Conservation (phyloP, 768 basidiomycete genomes). For the Suillus decipiens region DNA sequence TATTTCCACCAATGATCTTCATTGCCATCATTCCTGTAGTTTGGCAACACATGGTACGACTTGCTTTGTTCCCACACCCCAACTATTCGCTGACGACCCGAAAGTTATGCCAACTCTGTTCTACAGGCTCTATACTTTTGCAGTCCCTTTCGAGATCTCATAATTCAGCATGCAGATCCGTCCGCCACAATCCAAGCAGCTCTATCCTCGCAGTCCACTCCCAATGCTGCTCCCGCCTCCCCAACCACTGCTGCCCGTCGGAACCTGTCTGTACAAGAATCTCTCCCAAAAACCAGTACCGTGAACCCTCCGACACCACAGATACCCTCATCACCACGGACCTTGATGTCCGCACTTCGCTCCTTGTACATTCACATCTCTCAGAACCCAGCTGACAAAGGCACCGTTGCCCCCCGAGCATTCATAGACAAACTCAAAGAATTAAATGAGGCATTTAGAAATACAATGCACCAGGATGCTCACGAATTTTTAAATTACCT, state of each 20-base stretch:
- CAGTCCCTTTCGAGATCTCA: slow-evolving; percentile 86
- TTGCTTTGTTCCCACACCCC: slow-evolving; percentile 10
- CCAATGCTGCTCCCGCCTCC: slow-evolving; percentile 27
- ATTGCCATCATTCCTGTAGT: slow-evolving; percentile 48
- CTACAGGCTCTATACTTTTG: slow-evolving; percentile 97
- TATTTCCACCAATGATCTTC: slow-evolving; percentile 5
- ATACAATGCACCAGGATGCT: slow-evolving; percentile 95
- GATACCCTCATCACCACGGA: slow-evolving; percentile 63
- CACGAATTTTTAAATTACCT: slow-evolving; percentile 97
- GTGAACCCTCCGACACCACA: slow-evolving; percentile 39
- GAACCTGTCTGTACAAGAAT: slow-evolving; percentile 46
- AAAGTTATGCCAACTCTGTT: slow-evolving; percentile 97
- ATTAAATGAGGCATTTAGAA: slow-evolving; percentile 88
- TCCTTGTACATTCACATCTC: slow-evolving; percentile 89
- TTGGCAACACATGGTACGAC: slow-evolving; percentile 92
- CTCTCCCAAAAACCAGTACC: slow-evolving; percentile 27
- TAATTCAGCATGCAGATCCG: slow-evolving; percentile 67
- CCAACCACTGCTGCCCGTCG: slow-evolving; percentile 42
- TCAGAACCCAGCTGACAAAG: slow-evolving; percentile 72
- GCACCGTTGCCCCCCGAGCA: slow-evolving; percentile 85
- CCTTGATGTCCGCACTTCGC: slow-evolving; percentile 89
- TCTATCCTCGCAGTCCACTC: slow-evolving; percentile 25
- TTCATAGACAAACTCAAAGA: slow-evolving; percentile 94
- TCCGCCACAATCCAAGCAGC: slow-evolving; percentile 41
- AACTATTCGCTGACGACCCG: slow-evolving; percentile 22